These are phyloP conservation scores for Entrophospora sp. DNA, from an alignment of 192 early-diverging fungal genomes.

Conservation along the genomic window DNA sequence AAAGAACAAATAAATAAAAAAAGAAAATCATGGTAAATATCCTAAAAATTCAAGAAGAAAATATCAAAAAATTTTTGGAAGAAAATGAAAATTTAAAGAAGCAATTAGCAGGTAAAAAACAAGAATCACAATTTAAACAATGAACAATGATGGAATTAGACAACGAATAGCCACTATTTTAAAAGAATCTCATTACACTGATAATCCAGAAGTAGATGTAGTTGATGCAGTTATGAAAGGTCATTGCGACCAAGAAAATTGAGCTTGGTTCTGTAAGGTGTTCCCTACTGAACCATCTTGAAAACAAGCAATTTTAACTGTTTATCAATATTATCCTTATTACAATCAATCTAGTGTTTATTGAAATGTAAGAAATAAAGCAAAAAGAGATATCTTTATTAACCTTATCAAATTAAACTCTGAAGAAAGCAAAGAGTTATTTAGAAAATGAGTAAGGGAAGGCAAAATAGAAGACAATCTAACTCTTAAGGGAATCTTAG, in stretches of 20 bases:
- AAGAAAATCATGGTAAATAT: too few relatives aligned
- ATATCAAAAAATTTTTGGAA: too few relatives aligned
- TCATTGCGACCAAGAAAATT: too few relatives aligned
- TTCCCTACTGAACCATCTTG: constrained; percentile 1
- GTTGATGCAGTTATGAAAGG: background rate
- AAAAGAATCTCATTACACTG: constrained; percentile 10
- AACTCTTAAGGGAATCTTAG: too few relatives aligned
- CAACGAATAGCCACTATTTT: constrained; percentile 2
- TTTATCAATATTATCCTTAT: constrained; percentile 9
- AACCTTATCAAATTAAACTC: too few relatives aligned
- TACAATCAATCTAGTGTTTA: background rate
- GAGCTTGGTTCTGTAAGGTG: constrained; percentile 1
- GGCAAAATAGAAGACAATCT: background rate
- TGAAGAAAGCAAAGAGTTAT: constrained; percentile 6
- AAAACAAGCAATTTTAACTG: constrained; percentile 8
- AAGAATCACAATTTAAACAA: too few relatives aligned
- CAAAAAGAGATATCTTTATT: constrained; percentile 6
- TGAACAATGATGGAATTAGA: constrained; percentile 9
- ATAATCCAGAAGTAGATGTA: constrained; percentile 2
- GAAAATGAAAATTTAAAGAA: too few relatives aligned
- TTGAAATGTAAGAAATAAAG: constrained; percentile 1
- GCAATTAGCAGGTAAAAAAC: too few relatives aligned
- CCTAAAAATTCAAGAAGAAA: too few relatives aligned
- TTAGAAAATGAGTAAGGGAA: background rate
- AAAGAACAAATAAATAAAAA: too few relatives aligned